Evolutionary conservation across 2,329 filamentous ascomycete genomes (phyloP).

Genomic region (Fusarium poae): DNA sequence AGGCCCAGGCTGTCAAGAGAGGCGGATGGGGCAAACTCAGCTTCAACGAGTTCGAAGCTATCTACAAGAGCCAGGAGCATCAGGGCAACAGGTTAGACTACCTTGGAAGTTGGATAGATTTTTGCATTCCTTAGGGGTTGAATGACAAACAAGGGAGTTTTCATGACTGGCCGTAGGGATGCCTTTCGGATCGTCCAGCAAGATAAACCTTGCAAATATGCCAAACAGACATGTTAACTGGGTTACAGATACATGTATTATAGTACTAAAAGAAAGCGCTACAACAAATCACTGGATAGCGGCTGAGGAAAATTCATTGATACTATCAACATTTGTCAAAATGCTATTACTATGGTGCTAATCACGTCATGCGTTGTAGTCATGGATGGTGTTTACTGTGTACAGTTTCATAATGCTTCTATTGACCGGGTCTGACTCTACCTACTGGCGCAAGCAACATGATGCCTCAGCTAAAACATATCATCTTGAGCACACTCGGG

Average conservation of each 20-base stretch:
- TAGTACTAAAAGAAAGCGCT: not conserved
- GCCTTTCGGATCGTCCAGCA: not conserved
- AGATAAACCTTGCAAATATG: not conserved
- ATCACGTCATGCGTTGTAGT: not conserved
- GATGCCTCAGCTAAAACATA: not conserved
- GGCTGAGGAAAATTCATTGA: not conserved
- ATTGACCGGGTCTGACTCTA: not conserved
- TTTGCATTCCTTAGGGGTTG: conserved; percentile 70
- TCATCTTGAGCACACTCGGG: not conserved
- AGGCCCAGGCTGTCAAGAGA: conserved; percentile 75
- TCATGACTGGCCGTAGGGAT: not conserved
- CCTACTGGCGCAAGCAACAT: not conserved
- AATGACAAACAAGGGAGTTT: not conserved
- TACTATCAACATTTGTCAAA: not conserved
- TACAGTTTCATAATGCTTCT: not conserved
- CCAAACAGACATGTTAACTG: not conserved
- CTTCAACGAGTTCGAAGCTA: conserved; percentile 82
- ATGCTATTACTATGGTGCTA: not conserved
- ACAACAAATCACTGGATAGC: conserved; percentile 1
- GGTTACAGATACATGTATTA: not conserved
- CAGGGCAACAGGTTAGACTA: conserved; percentile 78
- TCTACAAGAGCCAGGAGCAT: conserved; percentile 77
- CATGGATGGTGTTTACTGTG: not conserved
- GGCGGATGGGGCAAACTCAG: conserved; percentile 85
- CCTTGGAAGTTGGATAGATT: conserved; percentile 91